These are phyloP conservation scores for Botrytis tulipae DNA, from an alignment of 2,329 filamentous ascomycete genomes.

Conservation along the genomic window DNA sequence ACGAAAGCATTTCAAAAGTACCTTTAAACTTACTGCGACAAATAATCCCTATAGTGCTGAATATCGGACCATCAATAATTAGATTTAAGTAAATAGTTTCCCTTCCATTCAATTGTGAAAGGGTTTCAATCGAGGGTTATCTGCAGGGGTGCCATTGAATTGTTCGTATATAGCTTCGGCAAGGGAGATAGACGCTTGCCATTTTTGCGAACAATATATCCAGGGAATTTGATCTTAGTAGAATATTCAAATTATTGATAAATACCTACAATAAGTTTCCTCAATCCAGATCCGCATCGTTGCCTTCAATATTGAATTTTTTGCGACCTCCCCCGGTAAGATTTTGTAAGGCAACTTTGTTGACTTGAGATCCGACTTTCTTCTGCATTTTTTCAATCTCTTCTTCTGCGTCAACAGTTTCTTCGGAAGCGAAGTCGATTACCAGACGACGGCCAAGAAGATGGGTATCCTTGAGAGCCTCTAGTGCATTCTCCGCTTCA, in stretches of 20 bases:
- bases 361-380: slow-evolving; percentile 87
- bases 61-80: slow-evolving; percentile 9
- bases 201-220: slow-evolving; percentile 20
- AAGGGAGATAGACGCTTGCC: slow-evolving; percentile 23
- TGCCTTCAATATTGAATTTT: slow-evolving; percentile 80
- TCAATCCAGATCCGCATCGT: slow-evolving; percentile 55
- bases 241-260: slow-evolving; percentile 28
- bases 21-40: background rate
- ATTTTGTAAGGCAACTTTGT: slow-evolving; percentile 86
- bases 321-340: slow-evolving; percentile 80
- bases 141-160: slow-evolving; percentile 18
- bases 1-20: background rate
- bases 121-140: slow-evolving; percentile 9
- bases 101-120: slow-evolving; percentile 19
- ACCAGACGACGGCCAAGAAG: slow-evolving; percentile 85
- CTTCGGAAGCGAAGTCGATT: slow-evolving; percentile 85
- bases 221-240: slow-evolving; percentile 18
- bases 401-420: slow-evolving; percentile 87
- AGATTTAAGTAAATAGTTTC: background rate
- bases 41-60: background rate
- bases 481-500: slow-evolving; percentile 88
- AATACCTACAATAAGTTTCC: slow-evolving; percentile 24
- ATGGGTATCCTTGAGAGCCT: slow-evolving; percentile 88
- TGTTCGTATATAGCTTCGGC: slow-evolving; percentile 6
- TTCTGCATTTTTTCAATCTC: slow-evolving; percentile 96